Base-by-base conservation (phyloP, 2,329 filamentous ascomycete species). In the Rutstroemia sp. region DNA sequence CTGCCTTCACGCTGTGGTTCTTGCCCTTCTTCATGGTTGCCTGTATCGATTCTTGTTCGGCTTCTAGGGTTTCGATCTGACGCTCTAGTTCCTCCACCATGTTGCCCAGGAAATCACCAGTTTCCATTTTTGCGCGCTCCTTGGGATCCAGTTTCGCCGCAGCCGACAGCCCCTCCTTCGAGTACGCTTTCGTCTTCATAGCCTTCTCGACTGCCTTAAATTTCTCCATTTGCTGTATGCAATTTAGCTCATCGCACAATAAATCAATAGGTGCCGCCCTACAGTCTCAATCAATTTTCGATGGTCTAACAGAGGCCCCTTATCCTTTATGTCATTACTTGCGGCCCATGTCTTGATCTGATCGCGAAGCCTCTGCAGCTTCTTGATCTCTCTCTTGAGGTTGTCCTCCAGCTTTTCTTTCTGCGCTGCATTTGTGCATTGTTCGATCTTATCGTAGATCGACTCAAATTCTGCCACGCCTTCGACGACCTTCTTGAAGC, bases 181-280 rank as follows among this genome's bases (percentile, higher is more conserved):
- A 97, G 75, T 96, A 99, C 60, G 94, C 94, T 74, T 99, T 99
- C 57, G 94, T 99, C 79, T 99, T 99, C 94, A 99, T 97, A 69
- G 96, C 94, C 79, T 99, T 99, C 74, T 99, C 94, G 53, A 99
- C 94, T n/a, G 92, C 92, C 77, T 99, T 99, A 82, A 99, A 99
- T 69, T 90, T 91, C 76, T 99, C 94, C 94, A 99, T 99, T 88
- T 92, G 87, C 90, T 94, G 75, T 72, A 75, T 71, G 49, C 21
- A 16, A 37, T 59, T 70, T 63, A 69, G 67, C 62, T 49, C 52
- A 58, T 52, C 59, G 59, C 41, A 52, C 34, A 18, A 47, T 30
- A 38, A 58, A 50, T 38, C 30, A 58, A 19, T 37, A 60, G 41
- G 37, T 44, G 27, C 30, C 30, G 30, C 61, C 66, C n/a, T 67